Percentiles rank a stretch among this genome's conserved stretches.
phyloP scores from a whole-genome alignment of 2,329 filamentous ascomycete genomes.

The Neopestalotiopsis clavispora region DNA sequence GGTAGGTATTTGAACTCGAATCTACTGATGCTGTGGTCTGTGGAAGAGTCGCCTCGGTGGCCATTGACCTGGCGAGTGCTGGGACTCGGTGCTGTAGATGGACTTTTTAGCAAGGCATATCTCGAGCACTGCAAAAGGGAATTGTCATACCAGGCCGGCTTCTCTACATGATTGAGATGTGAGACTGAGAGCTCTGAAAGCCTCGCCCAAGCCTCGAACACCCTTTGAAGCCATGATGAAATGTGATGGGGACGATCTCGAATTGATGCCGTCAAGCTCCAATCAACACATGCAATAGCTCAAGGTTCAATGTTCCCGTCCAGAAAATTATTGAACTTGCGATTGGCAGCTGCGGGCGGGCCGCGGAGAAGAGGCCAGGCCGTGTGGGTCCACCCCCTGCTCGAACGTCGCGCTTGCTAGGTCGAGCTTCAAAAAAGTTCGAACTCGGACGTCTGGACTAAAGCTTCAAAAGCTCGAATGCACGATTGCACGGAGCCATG shows the following conservation, averaged over 20 bases:
- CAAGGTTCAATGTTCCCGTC: conserved; percentile 19
- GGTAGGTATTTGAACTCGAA: conserved; percentile 42
- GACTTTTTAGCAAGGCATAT: conserved; percentile 19
- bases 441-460: conserved; percentile 4
- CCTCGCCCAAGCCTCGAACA: conserved; percentile 56
- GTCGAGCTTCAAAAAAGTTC: conserved; percentile 19
- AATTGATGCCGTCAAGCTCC: conserved; percentile 5
- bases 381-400: conserved; percentile 1
- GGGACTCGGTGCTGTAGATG: conserved; percentile 33
- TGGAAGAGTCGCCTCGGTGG: conserved; percentile 53
- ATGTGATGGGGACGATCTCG: conserved; percentile 1
- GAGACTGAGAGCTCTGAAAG: conserved; percentile 54
- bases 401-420: conserved; percentile 10
- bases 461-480: conserved; percentile 11
- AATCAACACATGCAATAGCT: background rate
- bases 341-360: conserved; percentile 12
- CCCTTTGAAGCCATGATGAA: conserved; percentile 52
- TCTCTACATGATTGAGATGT: conserved; percentile 48
- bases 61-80: conserved; percentile 59
- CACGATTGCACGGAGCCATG: conserved; percentile 45
- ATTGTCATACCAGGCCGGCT: conserved; percentile 32
- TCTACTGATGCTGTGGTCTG: conserved; percentile 41
- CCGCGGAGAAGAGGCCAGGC: background rate
- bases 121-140: conserved; percentile 14
- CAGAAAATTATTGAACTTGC: conserved; percentile 33